Percentiles rank a stretch among this genome's conserved stretches.
phyloP scores from a whole-genome alignment of 768 basidiomycete species.

The Hypholoma sublateritium region DNA sequence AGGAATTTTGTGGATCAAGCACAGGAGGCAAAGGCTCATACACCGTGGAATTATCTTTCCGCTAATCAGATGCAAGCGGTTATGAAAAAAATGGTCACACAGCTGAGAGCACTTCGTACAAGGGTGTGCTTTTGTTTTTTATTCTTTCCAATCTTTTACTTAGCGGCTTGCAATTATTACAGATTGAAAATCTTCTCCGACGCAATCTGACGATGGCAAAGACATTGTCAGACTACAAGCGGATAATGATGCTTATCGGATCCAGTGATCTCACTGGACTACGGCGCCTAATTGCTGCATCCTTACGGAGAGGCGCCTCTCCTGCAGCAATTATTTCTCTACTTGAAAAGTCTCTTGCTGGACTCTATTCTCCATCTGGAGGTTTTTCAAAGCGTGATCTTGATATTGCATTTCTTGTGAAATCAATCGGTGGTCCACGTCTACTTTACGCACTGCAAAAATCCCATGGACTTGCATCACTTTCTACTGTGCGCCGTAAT shows the following conservation, averaged over 20 bases:
- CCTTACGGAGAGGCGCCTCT: background rate
- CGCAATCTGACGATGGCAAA: too few relatives aligned
- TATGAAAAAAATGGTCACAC: background rate
- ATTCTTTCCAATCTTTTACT: background rate
- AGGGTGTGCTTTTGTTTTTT: background rate
- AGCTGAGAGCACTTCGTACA: background rate
- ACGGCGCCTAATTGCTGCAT: background rate
- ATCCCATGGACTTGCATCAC: slow-evolving; percentile 19
- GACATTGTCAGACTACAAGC: slow-evolving; percentile 2
- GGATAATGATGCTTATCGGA: slow-evolving; percentile 11
- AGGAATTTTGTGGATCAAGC: background rate
- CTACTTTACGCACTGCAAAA: slow-evolving; percentile 18
- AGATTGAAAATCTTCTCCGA: background rate
- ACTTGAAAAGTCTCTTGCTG: background rate
- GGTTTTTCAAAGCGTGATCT: slow-evolving; percentile 4
- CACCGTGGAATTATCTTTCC: slow-evolving; percentile 6
- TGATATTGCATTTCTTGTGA: slow-evolving; percentile 4
- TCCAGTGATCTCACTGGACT: slow-evolving; percentile 6
- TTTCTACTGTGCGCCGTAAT: slow-evolving; percentile 10
- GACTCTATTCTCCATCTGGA: background rate
- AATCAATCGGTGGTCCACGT: slow-evolving; percentile 18
- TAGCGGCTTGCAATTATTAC: background rate
- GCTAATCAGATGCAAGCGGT: background rate
- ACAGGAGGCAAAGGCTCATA: background rate
- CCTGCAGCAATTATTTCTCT: background rate